These are phyloP conservation scores for Neopestalotiopsis rosae DNA, from an alignment of 2,329 filamentous ascomycete species.

Conservation along the genomic window DNA sequence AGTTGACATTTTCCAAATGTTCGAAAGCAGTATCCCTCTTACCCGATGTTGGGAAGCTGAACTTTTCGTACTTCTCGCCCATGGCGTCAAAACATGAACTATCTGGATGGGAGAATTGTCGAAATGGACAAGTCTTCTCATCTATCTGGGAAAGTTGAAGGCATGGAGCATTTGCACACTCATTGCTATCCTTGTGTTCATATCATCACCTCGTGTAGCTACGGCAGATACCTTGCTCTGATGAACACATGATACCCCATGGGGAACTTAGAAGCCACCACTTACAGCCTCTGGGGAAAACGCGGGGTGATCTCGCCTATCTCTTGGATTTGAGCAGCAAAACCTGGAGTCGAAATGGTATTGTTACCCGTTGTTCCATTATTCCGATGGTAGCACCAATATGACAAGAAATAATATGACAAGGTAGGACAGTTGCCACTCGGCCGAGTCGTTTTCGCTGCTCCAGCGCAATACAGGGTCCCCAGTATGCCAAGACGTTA, in stretches of 20 bases:
- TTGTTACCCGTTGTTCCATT: background rate
- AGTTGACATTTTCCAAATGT: slow-evolving; percentile 9
- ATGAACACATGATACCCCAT: background rate
- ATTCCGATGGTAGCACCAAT: background rate
- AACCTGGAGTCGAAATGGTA: background rate
- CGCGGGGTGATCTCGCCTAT: background rate
- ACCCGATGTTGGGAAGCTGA: background rate
- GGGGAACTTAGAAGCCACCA: background rate
- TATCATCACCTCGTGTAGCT: background rate
- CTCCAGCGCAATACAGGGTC: background rate
- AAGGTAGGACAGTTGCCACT: background rate
- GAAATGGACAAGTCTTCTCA: background rate
- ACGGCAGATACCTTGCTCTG: background rate
- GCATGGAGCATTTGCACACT: background rate
- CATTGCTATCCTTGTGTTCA: background rate
- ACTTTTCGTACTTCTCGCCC: slow-evolving; percentile 5
- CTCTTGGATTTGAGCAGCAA: background rate
- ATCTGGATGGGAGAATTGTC: background rate
- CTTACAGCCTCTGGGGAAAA: background rate
- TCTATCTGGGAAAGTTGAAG: background rate
- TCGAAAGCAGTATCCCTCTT: background rate
- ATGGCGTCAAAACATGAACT: background rate
- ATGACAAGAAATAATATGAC: background rate
- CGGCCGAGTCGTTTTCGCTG: background rate
- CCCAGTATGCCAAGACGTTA: background rate